These are phyloP conservation scores for Hanseniaspora lachancei DNA, from an alignment of 805 yeast species.

Conservation along the genomic window DNA sequence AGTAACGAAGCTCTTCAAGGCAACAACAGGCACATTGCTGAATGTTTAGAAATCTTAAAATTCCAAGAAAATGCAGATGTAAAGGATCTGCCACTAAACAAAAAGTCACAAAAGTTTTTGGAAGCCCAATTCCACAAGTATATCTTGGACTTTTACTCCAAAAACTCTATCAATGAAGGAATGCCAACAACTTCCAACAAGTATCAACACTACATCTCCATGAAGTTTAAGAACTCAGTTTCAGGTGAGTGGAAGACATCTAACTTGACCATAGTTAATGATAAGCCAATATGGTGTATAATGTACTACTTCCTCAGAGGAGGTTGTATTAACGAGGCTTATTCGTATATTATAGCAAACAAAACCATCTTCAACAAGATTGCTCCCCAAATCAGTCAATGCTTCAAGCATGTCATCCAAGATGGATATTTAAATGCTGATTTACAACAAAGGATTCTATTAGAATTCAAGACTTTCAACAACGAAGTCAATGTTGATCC, in stretches of 20 bases:
- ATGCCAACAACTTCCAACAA: conserved; percentile 61
- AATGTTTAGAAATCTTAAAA: conserved; percentile 57
- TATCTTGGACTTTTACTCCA: conserved; percentile 51
- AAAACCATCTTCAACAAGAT: conserved; percentile 66
- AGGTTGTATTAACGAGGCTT: conserved; percentile 69
- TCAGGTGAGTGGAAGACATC: conserved; percentile 37
- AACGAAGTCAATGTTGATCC: conserved; percentile 64
- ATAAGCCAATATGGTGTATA: conserved; percentile 88
- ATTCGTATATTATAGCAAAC: conserved; percentile 50
- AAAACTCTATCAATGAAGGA: conserved; percentile 46
- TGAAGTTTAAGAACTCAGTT: conserved; percentile 32
- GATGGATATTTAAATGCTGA: conserved; percentile 50
- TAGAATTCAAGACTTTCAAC: conserved; percentile 77
- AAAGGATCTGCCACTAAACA: conserved; percentile 2
- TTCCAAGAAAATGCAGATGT: conserved; percentile 21
- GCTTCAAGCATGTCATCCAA: conserved; percentile 53
- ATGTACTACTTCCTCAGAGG: conserved; percentile 73
- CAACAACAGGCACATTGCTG: conserved; percentile 58
- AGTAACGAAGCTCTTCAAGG: conserved; percentile 31
- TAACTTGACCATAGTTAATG: conserved; percentile 58
- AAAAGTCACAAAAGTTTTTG: conserved; percentile 32
- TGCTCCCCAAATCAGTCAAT: conserved; percentile 72
- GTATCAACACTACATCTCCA: conserved; percentile 47
- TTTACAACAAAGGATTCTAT: conserved; percentile 51
- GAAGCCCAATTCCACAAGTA: conserved; percentile 68